A percentile compares a stretch with the other conserved stretches of the same genome.
These are phyloP conservation scores for Fusarium austroafricanum DNA, from an alignment of 2,329 filamentous ascomycete species.

Conservation along the genomic window DNA sequence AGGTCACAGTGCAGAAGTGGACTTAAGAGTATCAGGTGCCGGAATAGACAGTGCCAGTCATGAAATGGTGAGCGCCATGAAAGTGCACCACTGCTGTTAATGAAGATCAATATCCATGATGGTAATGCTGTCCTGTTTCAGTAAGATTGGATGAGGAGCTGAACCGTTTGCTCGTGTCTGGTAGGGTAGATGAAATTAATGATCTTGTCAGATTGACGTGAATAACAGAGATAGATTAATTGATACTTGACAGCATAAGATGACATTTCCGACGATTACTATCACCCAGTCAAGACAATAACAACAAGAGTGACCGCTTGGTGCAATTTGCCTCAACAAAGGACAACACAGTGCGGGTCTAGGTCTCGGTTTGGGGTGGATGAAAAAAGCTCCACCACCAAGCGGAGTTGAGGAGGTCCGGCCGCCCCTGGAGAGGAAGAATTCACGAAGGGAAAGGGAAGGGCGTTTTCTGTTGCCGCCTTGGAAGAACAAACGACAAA, in stretches of 20 bases:
- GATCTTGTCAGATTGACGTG: conserved; percentile 10
- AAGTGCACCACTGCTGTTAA: conserved; percentile 21
- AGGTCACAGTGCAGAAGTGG: conserved; percentile 38
- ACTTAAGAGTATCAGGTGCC: conserved; percentile 26
- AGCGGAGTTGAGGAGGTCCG: conserved; percentile 28
- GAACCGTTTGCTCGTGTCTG: conserved; percentile 1
- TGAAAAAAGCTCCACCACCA: conserved; percentile 18
- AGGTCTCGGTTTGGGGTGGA: conserved; percentile 4
- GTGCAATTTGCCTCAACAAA: conserved; percentile 34
- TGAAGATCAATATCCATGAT: conserved; percentile 41
- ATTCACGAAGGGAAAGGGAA: conserved; percentile 16
- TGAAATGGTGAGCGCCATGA: conserved; percentile 40
- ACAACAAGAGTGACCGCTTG: conserved; percentile 20
- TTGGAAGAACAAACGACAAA: conserved; percentile 5
- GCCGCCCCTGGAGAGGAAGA: conserved; percentile 25
- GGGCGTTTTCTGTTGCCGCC: background rate
- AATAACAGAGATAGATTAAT: conserved; percentile 27
- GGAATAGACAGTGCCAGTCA: conserved; percentile 22
- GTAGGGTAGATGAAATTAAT: background rate
- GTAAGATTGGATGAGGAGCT: conserved; percentile 32
- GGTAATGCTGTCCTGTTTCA: conserved; percentile 35
- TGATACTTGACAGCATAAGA: conserved; percentile 18
- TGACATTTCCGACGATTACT: conserved; percentile 26
- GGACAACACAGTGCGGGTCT: conserved; percentile 35
- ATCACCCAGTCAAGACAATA: conserved; percentile 20